Evolutionary conservation across 2,329 filamentous ascomycete genomes (phyloP).

Genomic region (Tolypocladium album): DNA sequence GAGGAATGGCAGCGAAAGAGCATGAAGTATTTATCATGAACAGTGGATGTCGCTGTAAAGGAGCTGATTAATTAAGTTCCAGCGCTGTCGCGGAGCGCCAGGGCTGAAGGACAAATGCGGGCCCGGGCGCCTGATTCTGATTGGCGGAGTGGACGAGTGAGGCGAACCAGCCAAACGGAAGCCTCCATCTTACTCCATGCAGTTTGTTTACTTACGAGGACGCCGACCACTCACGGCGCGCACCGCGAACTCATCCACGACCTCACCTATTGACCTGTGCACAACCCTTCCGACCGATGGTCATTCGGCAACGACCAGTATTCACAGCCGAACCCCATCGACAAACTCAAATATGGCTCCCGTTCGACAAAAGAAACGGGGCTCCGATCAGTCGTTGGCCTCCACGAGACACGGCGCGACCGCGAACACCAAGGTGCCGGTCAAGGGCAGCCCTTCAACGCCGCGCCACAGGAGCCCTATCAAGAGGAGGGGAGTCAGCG

Average conservation of each 20-base stretch:
- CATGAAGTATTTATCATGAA: too few relatives aligned
- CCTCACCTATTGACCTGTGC: not conserved
- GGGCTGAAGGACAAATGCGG: too few relatives aligned
- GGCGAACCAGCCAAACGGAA: too few relatives aligned
- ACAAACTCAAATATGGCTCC: conserved; percentile 31
- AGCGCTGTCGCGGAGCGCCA: too few relatives aligned
- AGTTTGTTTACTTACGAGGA: conserved; percentile 29
- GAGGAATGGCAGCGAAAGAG: too few relatives aligned
- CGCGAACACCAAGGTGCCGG: conserved; percentile 10
- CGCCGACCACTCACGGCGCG: conserved; percentile 9
- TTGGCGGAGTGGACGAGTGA: too few relatives aligned
- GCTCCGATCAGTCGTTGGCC: conserved; percentile 11
- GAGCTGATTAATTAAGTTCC: too few relatives aligned
- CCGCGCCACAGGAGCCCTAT: conserved; percentile 44
- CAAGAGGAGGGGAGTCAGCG: conserved; percentile 49
- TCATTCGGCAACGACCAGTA: not conserved
- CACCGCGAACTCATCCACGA: not conserved
- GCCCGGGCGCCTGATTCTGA: too few relatives aligned
- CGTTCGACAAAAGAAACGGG: conserved; percentile 25
- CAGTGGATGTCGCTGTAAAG: too few relatives aligned
- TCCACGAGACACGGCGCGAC: conserved; percentile 8
- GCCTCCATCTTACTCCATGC: not conserved
- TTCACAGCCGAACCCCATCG: conserved; percentile 1
- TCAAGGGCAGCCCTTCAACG: conserved; percentile 23
- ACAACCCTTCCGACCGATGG: not conserved